phyloP scores from a whole-genome alignment of 345 rosid species.

The Acer negundo region DNA sequence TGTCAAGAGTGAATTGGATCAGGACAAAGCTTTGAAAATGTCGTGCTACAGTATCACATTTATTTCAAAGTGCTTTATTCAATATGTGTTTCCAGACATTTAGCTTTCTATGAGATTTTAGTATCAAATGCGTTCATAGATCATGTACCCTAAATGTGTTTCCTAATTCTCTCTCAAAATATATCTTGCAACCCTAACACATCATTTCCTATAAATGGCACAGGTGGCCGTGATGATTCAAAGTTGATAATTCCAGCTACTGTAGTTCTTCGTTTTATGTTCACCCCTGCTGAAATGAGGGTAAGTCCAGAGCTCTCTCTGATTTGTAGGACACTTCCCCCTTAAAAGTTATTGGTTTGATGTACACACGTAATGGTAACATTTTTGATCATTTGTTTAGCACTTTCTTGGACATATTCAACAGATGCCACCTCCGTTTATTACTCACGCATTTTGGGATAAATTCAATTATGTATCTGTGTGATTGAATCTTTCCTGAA shows the following conservation, averaged over 20 bases:
- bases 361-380: background rate
- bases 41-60: background rate
- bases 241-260: constrained; percentile 79
- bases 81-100: background rate
- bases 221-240: constrained; percentile 96
- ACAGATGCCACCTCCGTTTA: background rate
- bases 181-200: constrained; percentile 2
- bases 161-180: background rate
- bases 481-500: background rate
- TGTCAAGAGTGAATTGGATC: background rate
- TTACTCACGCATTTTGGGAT: background rate
- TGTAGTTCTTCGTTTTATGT: constrained; percentile 80
- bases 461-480: background rate
- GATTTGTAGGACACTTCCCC: constrained; percentile 2
- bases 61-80: background rate
- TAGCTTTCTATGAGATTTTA: background rate
- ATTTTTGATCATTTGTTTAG: background rate
- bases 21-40: background rate
- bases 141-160: background rate
- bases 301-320: constrained; percentile 34
- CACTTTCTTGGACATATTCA: background rate
- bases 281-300: constrained; percentile 84
- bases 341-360: background rate
- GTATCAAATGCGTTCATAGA: background rate
- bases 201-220: constrained; percentile 20